Conservation (phyloP, 1,284 basidiomycete genomes). For the Apiotrichum veenhuisii region DNA sequence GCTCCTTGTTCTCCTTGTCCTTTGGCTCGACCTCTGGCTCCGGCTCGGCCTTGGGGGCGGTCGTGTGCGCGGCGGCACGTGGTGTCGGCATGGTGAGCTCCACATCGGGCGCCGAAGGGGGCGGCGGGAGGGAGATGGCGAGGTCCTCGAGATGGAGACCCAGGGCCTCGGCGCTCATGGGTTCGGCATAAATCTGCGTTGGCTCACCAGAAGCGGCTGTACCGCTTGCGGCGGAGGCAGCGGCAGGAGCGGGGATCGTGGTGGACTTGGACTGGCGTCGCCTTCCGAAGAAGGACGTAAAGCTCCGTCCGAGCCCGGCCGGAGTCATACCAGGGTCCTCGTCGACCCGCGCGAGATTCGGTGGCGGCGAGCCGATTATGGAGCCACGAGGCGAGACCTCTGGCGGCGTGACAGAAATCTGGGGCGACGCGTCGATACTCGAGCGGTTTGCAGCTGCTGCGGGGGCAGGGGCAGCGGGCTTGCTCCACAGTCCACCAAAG, state of each 20-base stretch:
- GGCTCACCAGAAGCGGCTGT: neutral
- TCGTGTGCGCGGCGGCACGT: neutral
- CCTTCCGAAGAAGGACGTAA: conserved; percentile 20
- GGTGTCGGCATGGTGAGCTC: neutral
- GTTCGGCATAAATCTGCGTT: too few species aligned
- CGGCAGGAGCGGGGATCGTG: neutral
- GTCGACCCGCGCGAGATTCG: neutral
- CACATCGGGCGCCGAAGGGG: neutral
- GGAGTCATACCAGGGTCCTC: neutral
- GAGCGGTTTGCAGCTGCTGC: neutral
- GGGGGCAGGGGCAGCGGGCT: neutral
- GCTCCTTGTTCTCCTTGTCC: too few species aligned
- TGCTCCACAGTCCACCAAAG: neutral
- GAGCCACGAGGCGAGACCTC: neutral
- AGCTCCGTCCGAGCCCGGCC: conserved; percentile 12
- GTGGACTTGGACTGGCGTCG: neutral
- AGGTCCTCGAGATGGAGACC: neutral
- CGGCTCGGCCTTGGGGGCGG: too few species aligned
- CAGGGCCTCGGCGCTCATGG: neutral
- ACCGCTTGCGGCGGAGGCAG: neutral
- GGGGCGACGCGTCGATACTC: neutral
- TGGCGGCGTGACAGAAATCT: neutral
- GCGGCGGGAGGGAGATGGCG: neutral
- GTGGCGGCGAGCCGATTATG: neutral
- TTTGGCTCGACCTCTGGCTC: too few species aligned